These are phyloP conservation scores for Penicillium hordei DNA, from an alignment of 2,329 filamentous ascomycete genomes.

Conservation along the genomic window DNA sequence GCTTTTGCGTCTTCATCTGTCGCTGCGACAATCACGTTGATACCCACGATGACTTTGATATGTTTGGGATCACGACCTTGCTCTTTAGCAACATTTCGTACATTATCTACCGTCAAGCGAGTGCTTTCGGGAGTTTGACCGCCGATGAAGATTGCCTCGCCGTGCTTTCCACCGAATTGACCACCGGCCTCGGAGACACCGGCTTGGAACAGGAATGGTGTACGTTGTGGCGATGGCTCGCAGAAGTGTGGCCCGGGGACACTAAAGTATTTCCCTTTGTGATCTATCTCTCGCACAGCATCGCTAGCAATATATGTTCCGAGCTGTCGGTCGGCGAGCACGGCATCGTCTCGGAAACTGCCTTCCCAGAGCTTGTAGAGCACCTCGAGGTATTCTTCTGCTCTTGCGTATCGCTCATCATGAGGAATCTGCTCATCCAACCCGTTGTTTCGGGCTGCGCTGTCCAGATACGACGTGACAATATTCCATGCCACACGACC, in stretches of 20 bases:
- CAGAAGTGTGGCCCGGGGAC: conserved; percentile 39
- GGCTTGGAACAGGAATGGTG: conserved; percentile 47
- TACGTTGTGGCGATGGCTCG: conserved; percentile 44
- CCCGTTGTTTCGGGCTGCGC: conserved; percentile 44
- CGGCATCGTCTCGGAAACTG: conserved; percentile 45
- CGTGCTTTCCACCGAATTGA: conserved; percentile 41
- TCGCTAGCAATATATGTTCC: conserved; percentile 12
- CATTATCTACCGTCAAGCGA: conserved; percentile 37
- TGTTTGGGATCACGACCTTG: conserved; percentile 35
- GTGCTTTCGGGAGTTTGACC: conserved; percentile 41
- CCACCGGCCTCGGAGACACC: conserved; percentile 44
- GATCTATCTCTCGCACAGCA: conserved; percentile 31
- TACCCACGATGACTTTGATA: conserved; percentile 29
- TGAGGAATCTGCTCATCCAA: conserved; percentile 43
- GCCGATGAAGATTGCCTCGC: conserved; percentile 45
- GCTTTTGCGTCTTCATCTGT: conserved; percentile 43
- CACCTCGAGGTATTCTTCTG: conserved; percentile 46
- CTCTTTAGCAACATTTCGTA: conserved; percentile 34
- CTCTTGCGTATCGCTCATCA: conserved; percentile 47
- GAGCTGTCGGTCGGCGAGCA: conserved; percentile 17
- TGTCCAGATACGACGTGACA: conserved; percentile 48
- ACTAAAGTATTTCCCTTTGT: conserved; percentile 30
- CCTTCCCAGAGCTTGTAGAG: conserved; percentile 52
- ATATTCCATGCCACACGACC: conserved; percentile 54
- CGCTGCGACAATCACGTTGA: conserved; percentile 43